Conservation (phyloP, 78 protist species). For the Dictyostelium brefeldianum region DNA sequence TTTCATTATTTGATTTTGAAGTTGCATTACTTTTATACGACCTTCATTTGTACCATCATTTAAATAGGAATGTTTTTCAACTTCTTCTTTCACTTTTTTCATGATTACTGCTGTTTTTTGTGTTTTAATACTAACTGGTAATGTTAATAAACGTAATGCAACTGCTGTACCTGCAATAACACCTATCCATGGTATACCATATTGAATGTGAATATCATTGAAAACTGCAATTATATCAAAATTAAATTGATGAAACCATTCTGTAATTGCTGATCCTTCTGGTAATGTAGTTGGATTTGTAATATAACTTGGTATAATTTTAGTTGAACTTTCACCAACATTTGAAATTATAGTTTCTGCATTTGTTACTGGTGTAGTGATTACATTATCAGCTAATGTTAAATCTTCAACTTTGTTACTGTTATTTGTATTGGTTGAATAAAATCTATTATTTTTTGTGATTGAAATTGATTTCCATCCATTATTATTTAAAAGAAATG, state of each 20-base stretch:
- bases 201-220: neutral
- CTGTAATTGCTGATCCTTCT: neutral
- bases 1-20: neutral
- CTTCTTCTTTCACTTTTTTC: slow-evolving; percentile 22
- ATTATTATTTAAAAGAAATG: too few species aligned
- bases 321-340: neutral
- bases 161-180: slow-evolving; percentile 23
- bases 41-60: slow-evolving; percentile 64
- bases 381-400: too few species aligned
- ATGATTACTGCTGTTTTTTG: neutral
- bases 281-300: neutral
- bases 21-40: neutral
- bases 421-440: too few species aligned
- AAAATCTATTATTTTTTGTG: too few species aligned
- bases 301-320: neutral
- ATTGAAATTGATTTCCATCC: too few species aligned
- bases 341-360: neutral
- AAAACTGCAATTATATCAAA: neutral
- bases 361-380: too few species aligned
- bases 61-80: slow-evolving; percentile 21
- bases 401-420: too few species aligned
- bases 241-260: neutral
- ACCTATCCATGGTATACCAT: slow-evolving; percentile 40
- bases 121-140: slow-evolving; percentile 25
- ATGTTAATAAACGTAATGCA: neutral